Evolutionary conservation across 2,329 filamentous ascomycete genomes (phyloP), one percentile per base, ranked within the genome.

Genomic region (Ophiocordyceps camponoti-rufipedis): DNA sequence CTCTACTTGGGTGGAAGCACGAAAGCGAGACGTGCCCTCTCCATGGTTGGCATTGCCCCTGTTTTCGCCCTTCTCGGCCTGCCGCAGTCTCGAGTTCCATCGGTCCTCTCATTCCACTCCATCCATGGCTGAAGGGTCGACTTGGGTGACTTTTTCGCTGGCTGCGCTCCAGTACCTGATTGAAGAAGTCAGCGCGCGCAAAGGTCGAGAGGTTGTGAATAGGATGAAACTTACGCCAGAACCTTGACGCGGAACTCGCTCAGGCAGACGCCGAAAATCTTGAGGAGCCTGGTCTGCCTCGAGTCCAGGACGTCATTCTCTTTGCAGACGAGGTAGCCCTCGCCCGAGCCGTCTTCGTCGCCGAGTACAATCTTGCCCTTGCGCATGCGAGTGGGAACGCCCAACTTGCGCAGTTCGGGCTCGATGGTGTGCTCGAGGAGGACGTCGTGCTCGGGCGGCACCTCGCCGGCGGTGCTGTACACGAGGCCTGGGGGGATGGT

Each of bases 271-370:
- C 86, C 82, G 65, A 98, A 96, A 56, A 94, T 72, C 75, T 96
- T 96, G 63, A 98, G 64, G 58, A 98, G 67, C 51, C 87, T 82
- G 47, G 91, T 95, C 72, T 98, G 91, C 55, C 89, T 75, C 53
- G 84, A 88, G 64, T 95, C 88, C 53, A 98, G 66, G 41, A 78
- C 72, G 58, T 95, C 78, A 11, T 89, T 91, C 62, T 87, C 80
- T 56, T 78, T 79, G 67, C 89, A 96, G 44, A 98, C 78, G 10
- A 72, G 72, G 60, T 88, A 93, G n/a, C 67, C 68, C 46, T 69
- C 66, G 41, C 61, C 67, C 47, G 64, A 58, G 54, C 82, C 80
- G 45, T 59, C 62, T 49, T 67, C 72, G 52, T 65, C 66, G 48
- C 72, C 72, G 44, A 96, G 69, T 51, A 85, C 77, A 42, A 98